Base-by-base conservation (phyloP, 1,139 yeast species). In the Yamadazyma membranifaciens region DNA sequence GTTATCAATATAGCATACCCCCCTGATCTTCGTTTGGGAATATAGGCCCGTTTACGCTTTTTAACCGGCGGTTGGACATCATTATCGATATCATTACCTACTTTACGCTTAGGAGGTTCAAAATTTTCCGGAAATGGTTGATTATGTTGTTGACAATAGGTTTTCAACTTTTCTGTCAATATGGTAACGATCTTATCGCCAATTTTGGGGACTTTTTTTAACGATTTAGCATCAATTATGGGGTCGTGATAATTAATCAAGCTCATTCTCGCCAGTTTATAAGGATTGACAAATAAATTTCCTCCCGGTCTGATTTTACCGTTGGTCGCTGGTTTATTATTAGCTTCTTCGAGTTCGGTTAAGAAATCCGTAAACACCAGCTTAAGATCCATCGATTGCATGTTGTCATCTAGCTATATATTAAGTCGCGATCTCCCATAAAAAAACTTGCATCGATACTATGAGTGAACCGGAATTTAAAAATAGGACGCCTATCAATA, bases 1-100 rank as follows among this genome's bases (percentile, higher is more conserved):
- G 85, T 84, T 15, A 89, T 50, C 30, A 92, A 54, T 6, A 92
- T 85, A 0, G 95, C 96, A 63, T 86, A 92, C 0, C 89, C 94
- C 0, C 98, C 97, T 0, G 95, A 80, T 32, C 94, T 67, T 47
- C 80, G 80, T 34, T 74, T 72, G 1, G 98, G 98, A 0, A 91
- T 74, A 57, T 87, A 92, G 33, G 62, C 66, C 43, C 71, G 67
- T 40, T 56, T 66, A 42, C 61, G 58, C 33, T 55, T 58, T 44
- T 41, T 54, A 57, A 44, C 54, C 28, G 39, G 28, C 4, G 44
- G 43, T 13, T 31, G 31, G 6, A 45, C 48, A 13, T 16, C 42
- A 10, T 40, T 12, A n/a, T n/a, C 20, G 9, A 13, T 6, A 22
- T 16, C 30, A 14, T 14, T 3, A 22, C 37, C 37, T 7, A 14